Conservation (phyloP, 352 stramenopile genomes). For the Pelagophyceae sp. region DNA sequence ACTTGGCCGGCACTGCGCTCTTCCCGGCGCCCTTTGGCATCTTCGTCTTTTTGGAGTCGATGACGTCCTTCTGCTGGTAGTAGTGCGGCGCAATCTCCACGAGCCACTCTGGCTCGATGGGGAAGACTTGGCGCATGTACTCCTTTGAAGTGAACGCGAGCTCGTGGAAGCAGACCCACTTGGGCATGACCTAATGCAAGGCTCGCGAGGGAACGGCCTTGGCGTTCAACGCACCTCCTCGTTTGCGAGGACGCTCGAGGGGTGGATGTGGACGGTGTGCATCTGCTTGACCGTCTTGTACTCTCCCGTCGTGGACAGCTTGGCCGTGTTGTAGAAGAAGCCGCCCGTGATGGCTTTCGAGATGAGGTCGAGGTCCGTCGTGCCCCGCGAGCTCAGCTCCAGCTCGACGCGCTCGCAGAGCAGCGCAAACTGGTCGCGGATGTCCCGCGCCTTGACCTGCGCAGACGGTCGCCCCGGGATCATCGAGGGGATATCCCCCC, state of each 20-base stretch:
- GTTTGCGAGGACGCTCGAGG: slow-evolving; percentile 84
- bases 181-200: slow-evolving; percentile 52
- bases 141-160: slow-evolving; percentile 98
- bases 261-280: slow-evolving; percentile 95
- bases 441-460: slow-evolving; percentile 92
- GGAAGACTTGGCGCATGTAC: slow-evolving; percentile 93
- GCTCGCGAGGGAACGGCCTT: too few relatives aligned
- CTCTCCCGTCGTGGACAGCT: slow-evolving; percentile 83
- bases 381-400: slow-evolving; percentile 57
- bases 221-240: too few relatives aligned
- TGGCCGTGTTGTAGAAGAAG: slow-evolving; percentile 99
- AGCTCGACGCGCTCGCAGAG: slow-evolving; percentile 98
- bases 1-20: too few relatives aligned
- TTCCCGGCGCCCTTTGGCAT: slow-evolving; percentile 70
- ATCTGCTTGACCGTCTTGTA: slow-evolving; percentile 98
- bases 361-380: slow-evolving; percentile 77
- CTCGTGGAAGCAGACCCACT: slow-evolving; percentile 96
- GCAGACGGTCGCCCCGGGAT: too few relatives aligned
- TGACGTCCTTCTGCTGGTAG: slow-evolving; percentile 93
- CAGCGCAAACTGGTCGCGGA: slow-evolving; percentile 94
- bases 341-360: slow-evolving; percentile 92
- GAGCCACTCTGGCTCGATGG: slow-evolving; percentile 94
- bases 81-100: slow-evolving; percentile 98
- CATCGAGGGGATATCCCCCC: too few relatives aligned
- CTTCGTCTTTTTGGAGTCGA: slow-evolving; percentile 88